Evolutionary conservation across 2,329 filamentous ascomycete genomes (phyloP), one percentile per base, ranked within the genome.

Genomic region (Zymoseptoria pseudotritici): DNA sequence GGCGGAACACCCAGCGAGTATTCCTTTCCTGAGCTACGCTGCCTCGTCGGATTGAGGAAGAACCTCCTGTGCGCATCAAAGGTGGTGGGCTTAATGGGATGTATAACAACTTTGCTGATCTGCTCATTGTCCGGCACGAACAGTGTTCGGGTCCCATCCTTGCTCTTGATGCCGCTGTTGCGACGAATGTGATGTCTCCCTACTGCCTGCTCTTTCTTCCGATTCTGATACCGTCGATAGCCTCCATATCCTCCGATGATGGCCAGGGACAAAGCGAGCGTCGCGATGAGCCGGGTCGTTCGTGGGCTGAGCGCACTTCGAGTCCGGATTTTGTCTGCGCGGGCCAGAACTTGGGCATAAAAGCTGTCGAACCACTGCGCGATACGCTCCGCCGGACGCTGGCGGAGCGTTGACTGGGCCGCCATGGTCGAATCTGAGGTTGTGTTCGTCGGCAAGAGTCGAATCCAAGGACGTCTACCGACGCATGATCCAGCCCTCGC

Each of bases 61-160:
- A 99, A 81, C 24, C 95, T 83, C 29, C 94, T 85, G 76, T 99
- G 94, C 5, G 94, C 95, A 80, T 99, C 93, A 72, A 97, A 99
- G 0, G 94, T 99, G 42, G 93, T 88, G 20, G 86, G 85, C 72
- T 97, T 97, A 26, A 92, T 99, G 5, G 89, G 87, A 71, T 90
- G 82, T 64, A 99, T 97, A 59, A 89, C 88, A 54, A 99, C 93
- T 74, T 95, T 96, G 66, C 91, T 89, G 2, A 91, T 96, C 57
- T 86, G 82, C 66, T 91, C 84, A 74, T 90, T 91, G 75, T 96
- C 94, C 1, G 93, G 92, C 26, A 99, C 94, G 71, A 94, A 97
- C 60, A 99, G 94, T 13, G 91, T 96, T 58, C 94, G 83, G 54
- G 91, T 93, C 55, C 94, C 94, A 79, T 97, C 94, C 77, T 97